These are phyloP conservation scores for Verbena officinalis DNA, from an alignment of 257 asterid species.

Conservation along the genomic window DNA sequence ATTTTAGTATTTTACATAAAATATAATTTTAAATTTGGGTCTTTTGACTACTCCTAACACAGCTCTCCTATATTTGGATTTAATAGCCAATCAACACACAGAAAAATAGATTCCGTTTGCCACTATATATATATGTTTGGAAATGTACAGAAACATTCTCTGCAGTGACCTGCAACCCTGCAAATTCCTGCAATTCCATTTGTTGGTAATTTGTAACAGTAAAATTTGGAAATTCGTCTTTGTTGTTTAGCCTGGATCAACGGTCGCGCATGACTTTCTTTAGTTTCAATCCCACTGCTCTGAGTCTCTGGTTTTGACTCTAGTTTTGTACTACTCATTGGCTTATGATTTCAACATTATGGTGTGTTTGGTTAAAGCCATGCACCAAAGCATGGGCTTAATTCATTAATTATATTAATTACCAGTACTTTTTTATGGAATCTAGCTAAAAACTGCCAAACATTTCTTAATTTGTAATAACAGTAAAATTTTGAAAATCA, in stretches of 20 bases:
- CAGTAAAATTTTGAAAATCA: conserved; percentile 5
- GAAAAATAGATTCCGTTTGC: not conserved
- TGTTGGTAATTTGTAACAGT: conserved; percentile 5
- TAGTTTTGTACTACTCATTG: conserved; percentile 49
- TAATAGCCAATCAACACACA: not conserved
- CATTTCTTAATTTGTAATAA: not conserved
- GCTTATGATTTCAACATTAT: conserved; percentile 50
- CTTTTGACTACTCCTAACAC: no score
- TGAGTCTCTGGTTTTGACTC: conserved; percentile 28
- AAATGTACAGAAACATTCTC: conserved; percentile 34
- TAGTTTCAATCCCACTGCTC: conserved; percentile 25
- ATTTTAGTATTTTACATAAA: no score
- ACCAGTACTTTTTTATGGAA: conserved; percentile 1
- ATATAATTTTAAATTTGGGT: no score
- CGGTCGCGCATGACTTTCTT: conserved; percentile 49
- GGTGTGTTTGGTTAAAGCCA: conserved; percentile 38
- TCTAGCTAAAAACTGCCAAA: not conserved
- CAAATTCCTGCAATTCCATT: conserved; percentile 24
- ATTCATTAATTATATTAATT: not conserved
- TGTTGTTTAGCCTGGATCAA: conserved; percentile 45
- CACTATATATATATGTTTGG: not conserved
- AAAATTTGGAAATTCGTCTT: conserved; percentile 4
- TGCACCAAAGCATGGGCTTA: conserved; percentile 51
- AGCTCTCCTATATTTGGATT: no score
- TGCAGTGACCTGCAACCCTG: conserved; percentile 20